Conservation (phyloP, 176 grass and related monocot species). For the Saccharum spontaneum region DNA sequence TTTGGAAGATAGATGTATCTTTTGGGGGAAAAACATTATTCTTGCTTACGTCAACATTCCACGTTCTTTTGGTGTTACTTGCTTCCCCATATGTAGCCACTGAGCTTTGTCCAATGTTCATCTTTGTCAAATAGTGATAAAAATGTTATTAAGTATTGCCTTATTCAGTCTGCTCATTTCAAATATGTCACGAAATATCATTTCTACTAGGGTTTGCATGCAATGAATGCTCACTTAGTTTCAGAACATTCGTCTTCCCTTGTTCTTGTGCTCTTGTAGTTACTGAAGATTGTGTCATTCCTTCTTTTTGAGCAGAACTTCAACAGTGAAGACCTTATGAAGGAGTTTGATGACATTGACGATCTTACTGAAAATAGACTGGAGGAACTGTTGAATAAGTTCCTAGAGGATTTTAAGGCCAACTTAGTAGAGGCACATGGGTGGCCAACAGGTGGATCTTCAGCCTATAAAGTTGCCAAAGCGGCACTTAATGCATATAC, state of each 20-base stretch:
- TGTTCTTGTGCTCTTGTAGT: background rate
- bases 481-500: slow-evolving; percentile 57
- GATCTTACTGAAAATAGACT: slow-evolving; percentile 51
- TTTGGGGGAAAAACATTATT: background rate
- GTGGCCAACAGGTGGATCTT: slow-evolving; percentile 45
- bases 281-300: background rate
- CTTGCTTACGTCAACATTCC: background rate
- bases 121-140: too few relatives aligned
- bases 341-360: slow-evolving; percentile 47
- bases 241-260: background rate
- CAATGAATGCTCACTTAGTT: background rate
- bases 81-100: background rate
- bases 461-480: slow-evolving; percentile 68
- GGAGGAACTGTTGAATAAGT: slow-evolving; percentile 44
- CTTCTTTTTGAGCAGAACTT: slow-evolving; percentile 33
- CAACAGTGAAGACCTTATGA: slow-evolving; percentile 47
- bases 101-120: too few relatives aligned
- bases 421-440: slow-evolving; percentile 44
- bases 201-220: background rate
- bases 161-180: too few relatives aligned
- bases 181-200: background rate
- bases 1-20: background rate
- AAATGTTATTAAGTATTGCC: too few relatives aligned
- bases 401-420: slow-evolving; percentile 68
- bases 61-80: background rate